Percentiles rank a stretch among this genome's conserved stretches.
Evolutionary conservation across 305 asterid genomes (phyloP).

Genomic region (Ilex paraguariensis): DNA sequence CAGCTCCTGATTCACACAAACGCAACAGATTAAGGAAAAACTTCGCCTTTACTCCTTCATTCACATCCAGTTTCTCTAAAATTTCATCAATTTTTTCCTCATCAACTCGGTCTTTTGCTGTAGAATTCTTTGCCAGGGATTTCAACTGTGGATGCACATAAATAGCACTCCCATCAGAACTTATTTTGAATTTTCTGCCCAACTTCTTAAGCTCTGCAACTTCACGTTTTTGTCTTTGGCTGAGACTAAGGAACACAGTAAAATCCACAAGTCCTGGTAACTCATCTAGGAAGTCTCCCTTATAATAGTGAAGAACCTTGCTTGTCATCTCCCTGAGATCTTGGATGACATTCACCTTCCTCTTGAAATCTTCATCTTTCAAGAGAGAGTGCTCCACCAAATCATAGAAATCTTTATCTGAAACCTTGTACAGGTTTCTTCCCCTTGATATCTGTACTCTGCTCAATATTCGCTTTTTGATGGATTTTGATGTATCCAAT

Average conservation of each 20-base stretch:
- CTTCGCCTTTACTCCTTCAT: constrained; percentile 81
- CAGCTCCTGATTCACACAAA: constrained; percentile 78
- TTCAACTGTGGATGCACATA: constrained; percentile 76
- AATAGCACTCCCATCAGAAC: constrained; percentile 85
- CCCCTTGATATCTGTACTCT: constrained; percentile 46
- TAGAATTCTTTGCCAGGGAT: constrained; percentile 55
- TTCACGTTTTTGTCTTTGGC: constrained; percentile 49
- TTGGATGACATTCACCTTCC: constrained; percentile 75
- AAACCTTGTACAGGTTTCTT: constrained; percentile 49
- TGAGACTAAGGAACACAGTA: constrained; percentile 65
- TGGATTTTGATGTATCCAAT: constrained; percentile 54
- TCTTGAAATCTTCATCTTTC: constrained; percentile 65
- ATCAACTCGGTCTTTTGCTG: constrained; percentile 66
- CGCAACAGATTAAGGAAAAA: constrained; percentile 86
- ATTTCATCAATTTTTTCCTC: constrained; percentile 61
- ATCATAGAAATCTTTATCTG: constrained; percentile 72
- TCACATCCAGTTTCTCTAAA: constrained; percentile 54
- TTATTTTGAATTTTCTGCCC: constrained; percentile 58
- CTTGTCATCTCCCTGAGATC: constrained; percentile 89
- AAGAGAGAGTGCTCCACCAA: constrained; percentile 72
- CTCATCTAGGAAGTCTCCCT: constrained; percentile 91
- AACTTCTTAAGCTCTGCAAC: constrained; percentile 40
- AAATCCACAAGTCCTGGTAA: constrained; percentile 94
- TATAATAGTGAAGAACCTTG: constrained; percentile 81
- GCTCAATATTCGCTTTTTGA: constrained; percentile 81